Evolutionary conservation across 2,329 filamentous ascomycete species (phyloP), one percentile per base, ranked within the genome.

Genomic region (Aspergillus eucalypticola): DNA sequence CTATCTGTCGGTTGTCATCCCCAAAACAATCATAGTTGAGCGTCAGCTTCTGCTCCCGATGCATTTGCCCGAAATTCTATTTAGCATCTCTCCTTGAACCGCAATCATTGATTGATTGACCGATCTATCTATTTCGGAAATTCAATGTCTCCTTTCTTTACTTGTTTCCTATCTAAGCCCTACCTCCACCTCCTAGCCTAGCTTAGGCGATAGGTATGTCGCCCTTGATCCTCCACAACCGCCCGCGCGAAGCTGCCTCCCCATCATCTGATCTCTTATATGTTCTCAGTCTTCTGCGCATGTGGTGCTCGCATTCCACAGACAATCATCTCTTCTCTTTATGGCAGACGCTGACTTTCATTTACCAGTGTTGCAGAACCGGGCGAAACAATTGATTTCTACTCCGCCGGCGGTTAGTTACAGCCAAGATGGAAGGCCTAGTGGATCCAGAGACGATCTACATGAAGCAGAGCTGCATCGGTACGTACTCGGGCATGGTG

Each of bases 371-470:
- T 38, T 42, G 38, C 55, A 56, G 49, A 41, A 6, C 10, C 56
- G 35, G 46, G 29, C 54, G 51, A 25, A 35, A 58, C 27, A 25
- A 39, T 54, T 44, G 29, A 53, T 44, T 21, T 44, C 13, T 11
- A 25, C 35, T n/a, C n/a, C 15, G 21, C 29, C 25, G 7, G 48
- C 25, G 52, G 21, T 35, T 44, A 61, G 52, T 35, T 63, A 60
- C 55, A 42, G 52, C 48, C 62, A 74, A 63, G 32, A 78, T 78
- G 75, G 80, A 81, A 67, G 83, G 83, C 59, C 80, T 82, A 35
- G 84, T 91, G 57, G 94, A 98, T 78, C 95, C 95, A 3, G 92
- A 96, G 79, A 86, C 89, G 63, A 84, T 98, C 56, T 99, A 97
- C 78, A 96, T 91, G 63, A 97, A 96, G 79, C 91, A 95, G 77